phyloP scores from a whole-genome alignment of 2,329 filamentous ascomycete species.

The Aspergillus clavatus region DNA sequence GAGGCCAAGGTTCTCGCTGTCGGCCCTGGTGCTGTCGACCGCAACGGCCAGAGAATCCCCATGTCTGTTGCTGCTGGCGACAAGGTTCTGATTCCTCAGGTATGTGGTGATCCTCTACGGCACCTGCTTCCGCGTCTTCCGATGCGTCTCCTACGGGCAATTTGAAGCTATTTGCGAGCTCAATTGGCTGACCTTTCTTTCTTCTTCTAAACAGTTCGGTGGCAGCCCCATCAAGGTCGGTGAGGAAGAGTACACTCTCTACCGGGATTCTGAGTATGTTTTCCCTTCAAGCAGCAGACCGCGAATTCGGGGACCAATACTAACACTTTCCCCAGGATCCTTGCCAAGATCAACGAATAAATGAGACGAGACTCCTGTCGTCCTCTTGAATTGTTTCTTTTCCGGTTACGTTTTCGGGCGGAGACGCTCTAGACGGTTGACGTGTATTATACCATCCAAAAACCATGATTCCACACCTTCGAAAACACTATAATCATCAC shows the following conservation, averaged over 20 bases:
- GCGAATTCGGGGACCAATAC: not conserved
- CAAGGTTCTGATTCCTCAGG: slow-evolving; percentile 92
- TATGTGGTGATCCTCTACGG: slow-evolving; percentile 43
- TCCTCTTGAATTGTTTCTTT: slow-evolving; percentile 16
- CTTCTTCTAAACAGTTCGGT: slow-evolving; percentile 61
- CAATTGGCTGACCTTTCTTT: slow-evolving; percentile 17
- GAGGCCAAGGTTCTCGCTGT: slow-evolving; percentile 95
- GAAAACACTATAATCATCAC: slow-evolving; percentile 20
- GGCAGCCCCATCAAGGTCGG: slow-evolving; percentile 95
- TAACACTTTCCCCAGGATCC: slow-evolving; percentile 59
- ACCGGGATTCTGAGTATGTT: slow-evolving; percentile 96
- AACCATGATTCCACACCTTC: slow-evolving; percentile 22
- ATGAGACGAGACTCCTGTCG: slow-evolving; percentile 20
- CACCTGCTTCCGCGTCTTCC: slow-evolving; percentile 11
- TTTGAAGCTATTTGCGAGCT: not conserved
- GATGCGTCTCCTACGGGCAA: not conserved
- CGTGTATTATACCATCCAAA: slow-evolving; percentile 34
- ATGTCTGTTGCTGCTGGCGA: slow-evolving; percentile 82
- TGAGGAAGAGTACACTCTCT: slow-evolving; percentile 92
- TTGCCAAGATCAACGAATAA: slow-evolving; percentile 99
- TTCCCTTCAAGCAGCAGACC: not conserved
- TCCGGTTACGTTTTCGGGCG: slow-evolving; percentile 14
- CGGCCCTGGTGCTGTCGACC: slow-evolving; percentile 81
- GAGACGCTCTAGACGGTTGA: slow-evolving; percentile 11
- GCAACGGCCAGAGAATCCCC: slow-evolving; percentile 79